A percentile compares a stretch with the other conserved stretches of the same genome.
phyloP scores from a whole-genome alignment of 805 yeast genomes.

The Ogataea ramenticola region DNA sequence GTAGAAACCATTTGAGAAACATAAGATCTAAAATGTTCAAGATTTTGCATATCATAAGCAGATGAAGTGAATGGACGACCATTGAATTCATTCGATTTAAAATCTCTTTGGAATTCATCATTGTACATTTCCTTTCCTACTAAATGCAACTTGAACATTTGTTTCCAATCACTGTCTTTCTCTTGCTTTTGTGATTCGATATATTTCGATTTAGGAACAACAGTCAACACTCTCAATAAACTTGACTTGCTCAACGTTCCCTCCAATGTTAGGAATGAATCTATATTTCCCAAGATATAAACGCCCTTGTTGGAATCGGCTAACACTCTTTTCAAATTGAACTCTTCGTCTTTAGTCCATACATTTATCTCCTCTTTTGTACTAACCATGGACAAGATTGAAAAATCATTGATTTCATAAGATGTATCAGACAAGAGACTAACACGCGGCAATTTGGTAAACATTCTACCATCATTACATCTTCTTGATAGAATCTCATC shows the following conservation, averaged over 20 bases:
- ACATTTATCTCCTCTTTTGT: constrained; percentile 14
- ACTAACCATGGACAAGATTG: constrained; percentile 28
- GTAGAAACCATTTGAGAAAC: constrained; percentile 13
- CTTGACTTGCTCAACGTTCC: not conserved
- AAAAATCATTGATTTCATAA: constrained; percentile 23
- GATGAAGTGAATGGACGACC: not conserved
- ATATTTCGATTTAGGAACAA: too few relatives aligned
- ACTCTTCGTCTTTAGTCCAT: constrained; percentile 13
- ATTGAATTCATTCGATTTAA: too few relatives aligned
- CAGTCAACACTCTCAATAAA: too few relatives aligned
- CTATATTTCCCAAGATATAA: constrained; percentile 6
- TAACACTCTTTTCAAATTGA: constrained; percentile 4
- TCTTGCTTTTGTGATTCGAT: not conserved
- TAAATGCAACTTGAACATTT: constrained; percentile 8
- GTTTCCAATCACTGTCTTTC: not conserved
- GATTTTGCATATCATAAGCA: constrained; percentile 11
- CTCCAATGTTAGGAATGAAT: not conserved
- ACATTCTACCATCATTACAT: constrained; percentile 13
- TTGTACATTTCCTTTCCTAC: constrained; percentile 10
- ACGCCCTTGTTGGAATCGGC: not conserved
- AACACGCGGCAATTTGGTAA: constrained; percentile 19
- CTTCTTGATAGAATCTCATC: constrained; percentile 30
- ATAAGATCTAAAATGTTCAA: constrained; percentile 18
- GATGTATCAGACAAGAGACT: constrained; percentile 10
- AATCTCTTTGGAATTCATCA: not conserved